These are phyloP conservation scores for Cytospora leucostoma DNA, from an alignment of 2,329 filamentous ascomycete genomes.

Conservation along the genomic window DNA sequence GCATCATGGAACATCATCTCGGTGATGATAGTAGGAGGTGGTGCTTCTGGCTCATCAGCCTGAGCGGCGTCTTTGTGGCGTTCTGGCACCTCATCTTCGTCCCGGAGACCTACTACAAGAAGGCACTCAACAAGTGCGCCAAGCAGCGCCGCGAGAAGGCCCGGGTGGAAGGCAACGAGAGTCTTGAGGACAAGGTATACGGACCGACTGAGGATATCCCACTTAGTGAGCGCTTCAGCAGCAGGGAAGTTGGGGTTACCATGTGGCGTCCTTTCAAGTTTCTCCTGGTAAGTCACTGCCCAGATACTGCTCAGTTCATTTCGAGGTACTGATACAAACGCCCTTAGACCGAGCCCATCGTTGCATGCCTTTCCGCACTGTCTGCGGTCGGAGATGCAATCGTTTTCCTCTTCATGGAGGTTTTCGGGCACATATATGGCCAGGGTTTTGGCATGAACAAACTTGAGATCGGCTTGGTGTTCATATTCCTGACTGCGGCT, in stretches of 20 bases:
- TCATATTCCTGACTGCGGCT: constrained; percentile 1
- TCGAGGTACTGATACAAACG: constrained; percentile 35
- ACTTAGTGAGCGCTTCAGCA: neutral
- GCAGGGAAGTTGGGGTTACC: neutral
- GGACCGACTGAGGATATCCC: constrained; percentile 8
- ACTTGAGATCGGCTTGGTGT: neutral
- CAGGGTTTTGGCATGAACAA: constrained; percentile 3
- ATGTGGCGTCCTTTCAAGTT: constrained; percentile 13
- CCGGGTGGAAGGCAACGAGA: constrained; percentile 7
- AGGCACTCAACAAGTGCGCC: constrained; percentile 6
- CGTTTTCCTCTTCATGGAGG: constrained; percentile 77
- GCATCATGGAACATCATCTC: constrained; percentile 46
- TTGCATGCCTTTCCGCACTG: constrained; percentile 68
- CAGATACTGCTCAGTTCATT: neutral
- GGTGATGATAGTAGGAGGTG: neutral
- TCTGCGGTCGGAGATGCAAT: constrained; percentile 73
- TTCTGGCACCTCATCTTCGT: neutral
- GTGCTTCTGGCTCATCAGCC: constrained; percentile 16
- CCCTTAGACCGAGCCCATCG: constrained; percentile 76
- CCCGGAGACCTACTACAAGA: constrained; percentile 10
- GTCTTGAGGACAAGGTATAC: constrained; percentile 2
- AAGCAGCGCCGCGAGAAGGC: constrained; percentile 11
- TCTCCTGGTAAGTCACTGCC: neutral
- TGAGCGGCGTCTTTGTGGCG: neutral
- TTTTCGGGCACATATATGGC: constrained; percentile 45